Base-by-base conservation (phyloP, 148 eudicot genomes). In the Tetragonia tetragonoides region DNA sequence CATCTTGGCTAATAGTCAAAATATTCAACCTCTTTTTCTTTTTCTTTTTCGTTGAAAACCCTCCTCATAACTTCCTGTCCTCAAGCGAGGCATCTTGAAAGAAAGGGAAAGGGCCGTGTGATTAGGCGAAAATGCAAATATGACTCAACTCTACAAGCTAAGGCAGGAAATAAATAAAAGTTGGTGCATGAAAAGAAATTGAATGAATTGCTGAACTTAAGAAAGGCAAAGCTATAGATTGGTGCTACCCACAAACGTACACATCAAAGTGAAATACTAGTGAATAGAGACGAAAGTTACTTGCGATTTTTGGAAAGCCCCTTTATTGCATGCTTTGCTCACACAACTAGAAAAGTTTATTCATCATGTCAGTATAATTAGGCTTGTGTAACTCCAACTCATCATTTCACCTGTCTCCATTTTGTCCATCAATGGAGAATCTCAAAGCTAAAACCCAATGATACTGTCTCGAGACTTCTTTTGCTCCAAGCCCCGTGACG, bases 261-360 rank as follows among this genome's bases (percentile, higher is more conserved):
- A 77, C 73, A 77, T 77, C 66, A 68, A 77, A 67, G 17, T 68
- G 18, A 41, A 54, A 57, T 28, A n/a, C n/a, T n/a, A 57, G 21
- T 54, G 40, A 23, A 68, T 37, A 54, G 74, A 5, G 5, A 41
- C 8, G 7, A 66, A 40, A 60, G 46, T 53, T 8, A 23, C 34
- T 40, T 63, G 24, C 39, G 38, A 34, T 40, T 23, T 56, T 0
- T 68, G 44, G 72, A 77, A 76, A 77, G 79, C 66, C 63, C 40
- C 79, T 77, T 68, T 68, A 77, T n/a, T 24, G 80, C 68, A 77
- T 77, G 79, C 74, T 15, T 21, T 15, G 28, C 63, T 44, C 72
- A 39, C 10, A 34, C 41, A 76, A 53, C n/a, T 11, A 38, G 68
- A 39, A 38, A 77, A 53, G 65, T 14, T 3, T 34, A 38, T 40